phyloP scores from a whole-genome alignment of 2,329 filamentous ascomycete species.

The Monosporascus sp. region DNA sequence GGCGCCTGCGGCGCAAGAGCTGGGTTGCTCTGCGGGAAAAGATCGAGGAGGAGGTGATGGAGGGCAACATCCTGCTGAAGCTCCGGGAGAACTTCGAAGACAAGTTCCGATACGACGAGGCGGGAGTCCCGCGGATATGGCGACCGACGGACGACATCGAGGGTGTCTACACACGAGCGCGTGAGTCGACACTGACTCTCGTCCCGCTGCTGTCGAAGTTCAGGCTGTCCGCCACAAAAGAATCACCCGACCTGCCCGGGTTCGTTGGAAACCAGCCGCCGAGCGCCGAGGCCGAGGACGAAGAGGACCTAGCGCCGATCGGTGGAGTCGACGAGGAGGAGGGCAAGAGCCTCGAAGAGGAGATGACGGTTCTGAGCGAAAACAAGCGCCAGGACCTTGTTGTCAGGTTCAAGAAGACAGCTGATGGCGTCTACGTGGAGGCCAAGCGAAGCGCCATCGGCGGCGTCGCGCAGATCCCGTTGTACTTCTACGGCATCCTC shows the following conservation, averaged over 20 bases:
- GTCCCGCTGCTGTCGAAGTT: constrained; percentile 88
- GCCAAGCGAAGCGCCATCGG: constrained; percentile 96
- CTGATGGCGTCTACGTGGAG: constrained; percentile 95
- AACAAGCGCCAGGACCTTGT: constrained; percentile 86
- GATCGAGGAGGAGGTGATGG: constrained; percentile 96
- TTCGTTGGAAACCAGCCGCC: constrained; percentile 79
- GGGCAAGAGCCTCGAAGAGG: constrained; percentile 89
- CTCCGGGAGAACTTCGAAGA: constrained; percentile 98
- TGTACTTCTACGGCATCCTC: constrained; percentile 90
- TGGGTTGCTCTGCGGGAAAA: constrained; percentile 87
- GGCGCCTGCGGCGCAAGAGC: constrained; percentile 88
- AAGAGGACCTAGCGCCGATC: constrained; percentile 84
- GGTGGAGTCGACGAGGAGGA: constrained; percentile 93
- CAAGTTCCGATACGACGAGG: constrained; percentile 96
- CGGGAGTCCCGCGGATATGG: constrained; percentile 94
- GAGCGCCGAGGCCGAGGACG: constrained; percentile 73
- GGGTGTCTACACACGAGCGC: constrained; percentile 84
- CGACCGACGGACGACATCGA: constrained; percentile 95
- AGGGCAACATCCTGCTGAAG: constrained; percentile 92
- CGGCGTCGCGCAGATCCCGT: constrained; percentile 85
- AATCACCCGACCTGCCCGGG: constrained; percentile 72
- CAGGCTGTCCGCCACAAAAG: constrained; percentile 67
- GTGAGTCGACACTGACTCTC: constrained; percentile 85
- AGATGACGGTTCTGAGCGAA: constrained; percentile 92
- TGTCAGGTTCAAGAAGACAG: constrained; percentile 95